Conservation (phyloP, 441 rosid species). For the Theobroma grandiflorum region DNA sequence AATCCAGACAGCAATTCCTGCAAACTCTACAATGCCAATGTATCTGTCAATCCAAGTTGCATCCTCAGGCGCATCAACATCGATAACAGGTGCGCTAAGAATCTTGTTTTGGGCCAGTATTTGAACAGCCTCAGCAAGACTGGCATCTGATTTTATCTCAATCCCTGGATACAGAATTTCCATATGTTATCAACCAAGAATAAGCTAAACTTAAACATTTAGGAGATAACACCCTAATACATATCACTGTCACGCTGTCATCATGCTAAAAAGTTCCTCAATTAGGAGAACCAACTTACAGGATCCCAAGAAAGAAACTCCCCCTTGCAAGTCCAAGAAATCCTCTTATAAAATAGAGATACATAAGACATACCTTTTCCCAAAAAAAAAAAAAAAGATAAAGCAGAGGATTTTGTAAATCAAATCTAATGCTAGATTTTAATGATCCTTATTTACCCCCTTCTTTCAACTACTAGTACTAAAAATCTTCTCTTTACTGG, state of each 20-base stretch:
- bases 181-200: not conserved
- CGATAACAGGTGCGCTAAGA: constrained; percentile 87
- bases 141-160: constrained; percentile 85
- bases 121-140: constrained; percentile 88
- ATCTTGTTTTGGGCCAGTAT: constrained; percentile 72
- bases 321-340: not conserved
- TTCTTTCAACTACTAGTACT: not conserved
- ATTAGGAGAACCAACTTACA: not conserved
- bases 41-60: constrained; percentile 95
- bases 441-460: not conserved
- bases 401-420: not conserved
- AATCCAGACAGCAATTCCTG: constrained; percentile 97
- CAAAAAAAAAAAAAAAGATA: too few relatives aligned
- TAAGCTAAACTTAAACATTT: constrained; percentile 14
- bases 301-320: not conserved
- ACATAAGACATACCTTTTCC: not conserved
- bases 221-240: not conserved
- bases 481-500: not conserved
- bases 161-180: constrained; percentile 48
- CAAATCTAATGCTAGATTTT: not conserved
- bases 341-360: not conserved
- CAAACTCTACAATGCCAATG: constrained; percentile 91
- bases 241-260: not conserved
- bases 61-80: constrained; percentile 84
- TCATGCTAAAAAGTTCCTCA: not conserved